Conservation (phyloP, 163 green algal species). For the Chlorella variabilis region DNA sequence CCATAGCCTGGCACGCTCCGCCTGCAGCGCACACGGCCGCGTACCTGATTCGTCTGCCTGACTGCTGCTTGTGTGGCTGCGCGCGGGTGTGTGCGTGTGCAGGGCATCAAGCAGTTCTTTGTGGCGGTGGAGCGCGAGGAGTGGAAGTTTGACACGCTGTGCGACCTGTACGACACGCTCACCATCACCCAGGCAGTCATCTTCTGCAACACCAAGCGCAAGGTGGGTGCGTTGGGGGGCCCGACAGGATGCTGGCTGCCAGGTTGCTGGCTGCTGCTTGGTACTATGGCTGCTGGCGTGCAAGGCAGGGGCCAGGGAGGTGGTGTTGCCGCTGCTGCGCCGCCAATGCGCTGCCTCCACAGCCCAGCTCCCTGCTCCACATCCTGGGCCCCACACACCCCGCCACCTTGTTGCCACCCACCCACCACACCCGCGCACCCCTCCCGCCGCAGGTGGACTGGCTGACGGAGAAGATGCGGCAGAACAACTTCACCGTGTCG, state of each 20-base stretch:
- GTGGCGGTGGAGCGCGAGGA: slow-evolving; percentile 98
- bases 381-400: neutral
- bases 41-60: too few species aligned
- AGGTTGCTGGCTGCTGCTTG: too few species aligned
- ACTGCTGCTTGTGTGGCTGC: too few species aligned
- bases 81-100: slow-evolving; percentile 10
- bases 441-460: slow-evolving; percentile 93
- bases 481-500: slow-evolving; percentile 98
- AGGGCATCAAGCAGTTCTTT: slow-evolving; percentile 99
- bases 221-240: slow-evolving; percentile 63
- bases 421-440: too few species aligned
- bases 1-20: too few species aligned
- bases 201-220: slow-evolving; percentile 99
- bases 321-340: too few species aligned
- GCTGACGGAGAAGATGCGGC: slow-evolving; percentile 95
- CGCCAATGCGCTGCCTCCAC: too few species aligned
- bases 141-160: slow-evolving; percentile 99
- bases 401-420: neutral
- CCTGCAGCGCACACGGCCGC: too few species aligned
- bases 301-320: too few species aligned
- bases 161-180: slow-evolving; percentile 90
- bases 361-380: too few species aligned
- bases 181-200: slow-evolving; percentile 95
- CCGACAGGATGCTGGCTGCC: too few species aligned
- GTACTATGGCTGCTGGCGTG: too few species aligned